phyloP scores from a whole-genome alignment of 2,329 filamentous ascomycete species.

The Knufia fluminis region DNA sequence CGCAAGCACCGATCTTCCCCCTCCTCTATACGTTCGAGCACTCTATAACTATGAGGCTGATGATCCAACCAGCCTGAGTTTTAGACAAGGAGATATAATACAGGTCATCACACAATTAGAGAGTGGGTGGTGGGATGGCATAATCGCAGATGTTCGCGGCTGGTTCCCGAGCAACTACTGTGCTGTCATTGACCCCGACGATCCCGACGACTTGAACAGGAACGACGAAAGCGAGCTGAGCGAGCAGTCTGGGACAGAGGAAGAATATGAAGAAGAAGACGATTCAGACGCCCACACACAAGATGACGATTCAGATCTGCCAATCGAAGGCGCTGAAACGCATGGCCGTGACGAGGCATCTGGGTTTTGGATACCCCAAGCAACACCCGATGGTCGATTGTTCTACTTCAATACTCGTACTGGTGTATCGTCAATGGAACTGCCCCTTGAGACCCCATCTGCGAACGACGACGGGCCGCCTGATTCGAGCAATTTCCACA shows the following conservation, averaged over 20 bases:
- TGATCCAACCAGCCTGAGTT: constrained; percentile 92
- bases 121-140: constrained; percentile 98
- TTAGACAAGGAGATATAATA: constrained; percentile 93
- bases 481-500: constrained; percentile 77
- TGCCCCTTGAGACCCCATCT: constrained; percentile 85
- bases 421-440: constrained; percentile 85
- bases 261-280: constrained; percentile 55
- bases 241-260: constrained; percentile 45
- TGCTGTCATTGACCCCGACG: constrained; percentile 69
- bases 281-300: constrained; percentile 59
- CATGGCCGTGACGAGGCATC: constrained; percentile 66
- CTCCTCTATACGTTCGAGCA: constrained; percentile 74
- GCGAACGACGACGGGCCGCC: constrained; percentile 73
- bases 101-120: constrained; percentile 97
- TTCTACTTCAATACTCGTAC: constrained; percentile 99
- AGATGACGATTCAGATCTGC: constrained; percentile 51
- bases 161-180: constrained; percentile 99
- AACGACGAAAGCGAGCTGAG: constrained; percentile 45
- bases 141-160: constrained; percentile 90
- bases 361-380: constrained; percentile 97
- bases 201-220: constrained; percentile 51
- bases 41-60: constrained; percentile 98
- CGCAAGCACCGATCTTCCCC: constrained; percentile 34
- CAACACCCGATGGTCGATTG: constrained; percentile 80
- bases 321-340: constrained; percentile 57